Evolutionary conservation across 345 rosid genomes (phyloP), one percentile per base, ranked within the genome.

Genomic region (Geranium brycei): DNA sequence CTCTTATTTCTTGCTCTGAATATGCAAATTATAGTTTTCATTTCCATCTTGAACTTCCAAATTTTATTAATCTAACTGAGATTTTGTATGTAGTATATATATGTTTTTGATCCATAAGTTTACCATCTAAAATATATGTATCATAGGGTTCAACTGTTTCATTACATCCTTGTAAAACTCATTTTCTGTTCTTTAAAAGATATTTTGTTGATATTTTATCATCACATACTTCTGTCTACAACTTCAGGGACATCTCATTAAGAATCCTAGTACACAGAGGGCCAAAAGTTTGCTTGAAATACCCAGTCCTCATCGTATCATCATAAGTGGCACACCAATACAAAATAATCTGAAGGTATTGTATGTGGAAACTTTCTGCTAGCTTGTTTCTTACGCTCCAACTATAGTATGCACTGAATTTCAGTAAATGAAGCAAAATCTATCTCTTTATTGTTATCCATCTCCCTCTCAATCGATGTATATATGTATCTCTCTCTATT

Each of bases 231-330:
- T 4, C 1, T 61, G 17, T 51, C n/a, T 40, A 55, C 68, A 23
- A 53, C 66, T 74, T 63, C 66, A 93, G 99, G 99, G 99, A 47
- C 99, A 93, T 83, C 88, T 93, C 64, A 90, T 93, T 51, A 93
- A 93, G 79, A 93, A 90, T 75, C 97, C 99, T 18, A 90, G 80
- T 72, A 93, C 99, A 31, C 97, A 90, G 68, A 86, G 99, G 81
- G 97, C 99, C 19, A 90, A 88, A 80, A 90, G 99, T 77, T 85
- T 93, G 85, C 95, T 88, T 58, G 96, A 81, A 78, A 90, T 93
- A 80, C 87, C 96, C 64, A 83, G 97, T 83, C 83, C 79, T 66
- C 95, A 86, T 73, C 89, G 99, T 51, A 85, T 93, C 59, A 65
- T 93, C 65, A 79, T 93, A 66, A 93, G 96, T 77, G 99, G 99